Evolutionary conservation across 2,329 filamentous ascomycete genomes (phyloP), one percentile per base, ranked within the genome.

Genomic region (Microsporum ferrugineum): DNA sequence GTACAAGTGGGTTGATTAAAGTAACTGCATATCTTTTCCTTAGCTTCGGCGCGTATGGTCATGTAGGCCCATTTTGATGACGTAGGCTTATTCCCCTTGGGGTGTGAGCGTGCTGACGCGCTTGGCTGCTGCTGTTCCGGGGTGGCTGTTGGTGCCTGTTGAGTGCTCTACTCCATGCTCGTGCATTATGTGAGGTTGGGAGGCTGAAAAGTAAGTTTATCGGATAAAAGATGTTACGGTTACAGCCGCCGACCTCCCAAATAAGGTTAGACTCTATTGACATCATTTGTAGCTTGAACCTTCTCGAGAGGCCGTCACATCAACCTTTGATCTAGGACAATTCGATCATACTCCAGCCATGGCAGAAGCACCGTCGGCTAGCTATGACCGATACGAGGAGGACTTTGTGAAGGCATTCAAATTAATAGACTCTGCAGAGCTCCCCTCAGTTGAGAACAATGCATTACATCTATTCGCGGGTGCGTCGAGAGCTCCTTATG

Each of bases 391-490:
- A 2, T 57, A 17, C 33, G 49, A 57, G 3, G 31, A 62, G 47
- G 47, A 56, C 7, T 60, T 31, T 33, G 29, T 33, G n/a, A 23
- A 43, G 27, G 55, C 23, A 2, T 14, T 57, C 5, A n/a, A 60
- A 12, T 49, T 36, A 27, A 60, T 63, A 45, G 41, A 55, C 10
- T 60, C 57, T 23, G 43, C 60, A 33, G 34, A 60, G 23, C 17
- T 63, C 38, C 17, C 58, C 58, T 57, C 31, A 27, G 36, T 58
- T 59, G 60, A 61, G 41, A 14, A 51, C 12, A 41, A 31, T 41
- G 56, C 39, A 2, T 14, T 61, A 17, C 6, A 23, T 14, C 5
- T 29, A 41, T 61, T 61, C 41, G 7, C 59, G 4, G n/a, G 12
- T 36, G 5, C 7, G n/a, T 36, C 60, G 3, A 17, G 7, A 12